Evolutionary conservation across 805 yeast species (phyloP), one percentile per base, ranked within the genome.

Genomic region (Cyberlindnera saturnus): DNA sequence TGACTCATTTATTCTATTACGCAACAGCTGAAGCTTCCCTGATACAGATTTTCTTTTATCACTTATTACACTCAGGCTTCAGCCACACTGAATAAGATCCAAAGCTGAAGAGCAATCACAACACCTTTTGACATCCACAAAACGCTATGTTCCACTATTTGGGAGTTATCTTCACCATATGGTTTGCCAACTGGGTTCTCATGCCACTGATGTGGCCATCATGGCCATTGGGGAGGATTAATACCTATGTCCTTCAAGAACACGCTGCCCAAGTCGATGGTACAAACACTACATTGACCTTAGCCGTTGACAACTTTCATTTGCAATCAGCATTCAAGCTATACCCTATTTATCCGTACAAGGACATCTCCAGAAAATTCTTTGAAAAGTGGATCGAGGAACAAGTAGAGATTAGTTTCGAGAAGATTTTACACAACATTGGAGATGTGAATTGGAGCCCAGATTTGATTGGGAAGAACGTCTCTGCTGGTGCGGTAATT

Each of bases 401-500:
- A 16, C 80, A 79, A 50, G 60, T 57, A 18, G 54, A 61, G 1
- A 52, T 60, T 9, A 69, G 80, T 2, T 66, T 75, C 43, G 48
- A 63, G 5, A 65, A 65, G 32, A 65, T 79, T 20, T 60, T 79
- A 37, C 53, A 63, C 19, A 78, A 78, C 49, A 70, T 78, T 34
- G 80, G 76, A 9, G 79, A 76, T 31, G 43, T 53, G 17, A 49
- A 52, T 16, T 49, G 59, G 50, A 55, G 52, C 32, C 56, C 55
- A 26, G 56, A 53, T 32, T 44, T 60, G 26, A 38, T 56, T 50
- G 7, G 61, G 38, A 62, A 63, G 8, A 66, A 65, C 26, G 79
- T 81, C 2, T 67, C 76, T 0, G 53, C 62, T 6, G 97, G 97
- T 28, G 86, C 78, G 3, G 83, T 88, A 5, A 72, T 90, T 50